phyloP scores from a whole-genome alignment of 441 rosid species.

The Capsella rubella region DNA sequence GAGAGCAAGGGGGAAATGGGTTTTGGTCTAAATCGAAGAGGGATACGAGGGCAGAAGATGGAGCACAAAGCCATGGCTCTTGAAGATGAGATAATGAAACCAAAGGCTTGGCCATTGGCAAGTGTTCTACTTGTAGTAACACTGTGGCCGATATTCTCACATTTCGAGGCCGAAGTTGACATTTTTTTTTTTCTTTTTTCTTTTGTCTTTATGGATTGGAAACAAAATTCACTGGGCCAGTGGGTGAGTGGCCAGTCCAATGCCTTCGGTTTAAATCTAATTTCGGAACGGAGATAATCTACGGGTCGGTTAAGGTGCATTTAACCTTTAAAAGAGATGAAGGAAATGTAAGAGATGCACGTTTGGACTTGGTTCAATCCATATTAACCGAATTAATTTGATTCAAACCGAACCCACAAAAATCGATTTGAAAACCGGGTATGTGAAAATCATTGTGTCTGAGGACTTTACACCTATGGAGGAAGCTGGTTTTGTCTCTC shows the following conservation, averaged over 20 bases:
- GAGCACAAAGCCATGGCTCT: slow-evolving; percentile 67
- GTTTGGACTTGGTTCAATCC: slow-evolving; percentile 10
- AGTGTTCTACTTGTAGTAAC: not conserved
- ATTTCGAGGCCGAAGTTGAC: slow-evolving; percentile 31
- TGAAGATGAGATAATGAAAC: slow-evolving; percentile 45
- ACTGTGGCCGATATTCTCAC: slow-evolving; percentile 10
- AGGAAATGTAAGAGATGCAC: not conserved
- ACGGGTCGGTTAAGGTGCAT: not conserved
- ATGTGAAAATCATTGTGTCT: not conserved
- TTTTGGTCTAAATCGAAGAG: slow-evolving; percentile 49
- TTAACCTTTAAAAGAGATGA: not conserved
- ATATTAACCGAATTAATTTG: not conserved
- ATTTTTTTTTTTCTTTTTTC: not conserved
- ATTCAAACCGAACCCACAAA: slow-evolving; percentile 28
- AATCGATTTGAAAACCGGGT: slow-evolving; percentile 25
- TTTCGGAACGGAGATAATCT: not conserved
- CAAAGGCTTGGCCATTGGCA: slow-evolving; percentile 32
- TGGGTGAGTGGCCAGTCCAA: too few species aligned
- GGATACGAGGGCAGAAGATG: slow-evolving; percentile 61
- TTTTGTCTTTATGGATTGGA: not conserved
- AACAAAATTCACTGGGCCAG: too few species aligned
- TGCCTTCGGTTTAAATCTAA: not conserved
- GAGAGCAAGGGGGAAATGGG: slow-evolving; percentile 51
- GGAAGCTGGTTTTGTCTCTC: slow-evolving; percentile 30
- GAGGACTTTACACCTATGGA: slow-evolving; percentile 7